A percentile compares a stretch with the other conserved stretches of the same genome.
phyloP scores from a whole-genome alignment of 202 grass and related monocot genomes.

The Hordeum pubiflorum region DNA sequence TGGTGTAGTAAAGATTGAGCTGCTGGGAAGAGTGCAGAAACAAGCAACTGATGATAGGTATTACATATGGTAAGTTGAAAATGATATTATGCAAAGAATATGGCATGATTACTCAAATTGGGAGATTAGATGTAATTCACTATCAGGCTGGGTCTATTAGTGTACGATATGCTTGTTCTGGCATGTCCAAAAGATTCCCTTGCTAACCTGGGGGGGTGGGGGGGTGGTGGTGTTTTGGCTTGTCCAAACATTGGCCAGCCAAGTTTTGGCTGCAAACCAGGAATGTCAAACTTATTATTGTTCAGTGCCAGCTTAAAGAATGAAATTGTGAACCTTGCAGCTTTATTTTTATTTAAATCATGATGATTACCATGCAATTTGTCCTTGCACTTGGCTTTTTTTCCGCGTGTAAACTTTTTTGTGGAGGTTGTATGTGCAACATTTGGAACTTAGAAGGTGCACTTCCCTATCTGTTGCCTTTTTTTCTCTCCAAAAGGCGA shows the following conservation, averaged over 20 bases:
- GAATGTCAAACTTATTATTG: not conserved
- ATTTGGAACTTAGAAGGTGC: not conserved
- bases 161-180: not conserved
- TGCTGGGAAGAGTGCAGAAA: conserved; percentile 69
- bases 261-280: not conserved
- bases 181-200: not conserved
- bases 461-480: not conserved
- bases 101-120: not conserved
- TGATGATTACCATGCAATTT: not conserved
- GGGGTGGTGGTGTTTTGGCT: not conserved
- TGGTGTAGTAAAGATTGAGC: conserved; percentile 80
- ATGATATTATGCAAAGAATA: not conserved
- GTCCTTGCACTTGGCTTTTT: not conserved
- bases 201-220: too few species aligned
- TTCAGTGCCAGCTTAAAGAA: not conserved
- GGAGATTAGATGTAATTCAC: not conserved
- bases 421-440: not conserved
- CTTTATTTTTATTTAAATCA: not conserved
- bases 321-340: not conserved
- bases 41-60: conserved; percentile 58
- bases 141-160: not conserved
- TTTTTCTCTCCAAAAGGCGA: too few species aligned
- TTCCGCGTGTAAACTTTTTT: not conserved
- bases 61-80: conserved; percentile 79
- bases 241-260: not conserved